Conservation (phyloP, 2,329 filamentous ascomycete species). For the Fusarium burgessii region DNA sequence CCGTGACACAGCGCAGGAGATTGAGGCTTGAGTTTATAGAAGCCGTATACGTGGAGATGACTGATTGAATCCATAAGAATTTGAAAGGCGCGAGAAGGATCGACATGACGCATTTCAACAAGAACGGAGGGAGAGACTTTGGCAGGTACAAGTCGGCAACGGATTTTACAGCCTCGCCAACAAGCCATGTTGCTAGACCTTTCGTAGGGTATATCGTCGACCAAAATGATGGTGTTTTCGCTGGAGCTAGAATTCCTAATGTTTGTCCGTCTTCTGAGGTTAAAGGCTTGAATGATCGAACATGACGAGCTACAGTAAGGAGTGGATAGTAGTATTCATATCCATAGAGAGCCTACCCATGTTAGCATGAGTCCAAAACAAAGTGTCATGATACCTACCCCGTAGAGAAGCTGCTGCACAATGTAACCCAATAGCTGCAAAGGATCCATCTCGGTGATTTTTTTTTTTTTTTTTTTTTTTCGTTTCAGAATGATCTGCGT, state of each 20-base stretch:
- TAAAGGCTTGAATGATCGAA: not conserved
- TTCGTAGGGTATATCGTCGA: not conserved
- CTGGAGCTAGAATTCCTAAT: not conserved
- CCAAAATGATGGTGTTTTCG: not conserved
- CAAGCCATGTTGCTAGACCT: not conserved
- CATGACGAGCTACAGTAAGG: not conserved
- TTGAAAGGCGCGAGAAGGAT: not conserved
- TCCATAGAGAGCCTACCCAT: not conserved
- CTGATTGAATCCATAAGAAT: not conserved
- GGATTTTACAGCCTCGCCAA: not conserved
- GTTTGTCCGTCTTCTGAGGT: not conserved
- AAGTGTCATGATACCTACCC: not conserved
- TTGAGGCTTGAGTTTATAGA: no score
- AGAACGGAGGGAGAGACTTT: fast-evolving
- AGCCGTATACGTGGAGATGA: fast-evolving
- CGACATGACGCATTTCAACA: not conserved
- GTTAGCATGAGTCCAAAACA: not conserved
- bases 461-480: no score
- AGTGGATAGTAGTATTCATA: not conserved
- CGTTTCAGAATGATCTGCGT: not conserved
- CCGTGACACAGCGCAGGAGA: not conserved
- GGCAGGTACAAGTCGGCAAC: not conserved
- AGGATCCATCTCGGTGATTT: not conserved
- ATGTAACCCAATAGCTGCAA: not conserved
- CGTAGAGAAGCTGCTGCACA: not conserved